Base-by-base conservation (phyloP, 768 basidiomycete genomes). In the Mycena epipterygia region DNA sequence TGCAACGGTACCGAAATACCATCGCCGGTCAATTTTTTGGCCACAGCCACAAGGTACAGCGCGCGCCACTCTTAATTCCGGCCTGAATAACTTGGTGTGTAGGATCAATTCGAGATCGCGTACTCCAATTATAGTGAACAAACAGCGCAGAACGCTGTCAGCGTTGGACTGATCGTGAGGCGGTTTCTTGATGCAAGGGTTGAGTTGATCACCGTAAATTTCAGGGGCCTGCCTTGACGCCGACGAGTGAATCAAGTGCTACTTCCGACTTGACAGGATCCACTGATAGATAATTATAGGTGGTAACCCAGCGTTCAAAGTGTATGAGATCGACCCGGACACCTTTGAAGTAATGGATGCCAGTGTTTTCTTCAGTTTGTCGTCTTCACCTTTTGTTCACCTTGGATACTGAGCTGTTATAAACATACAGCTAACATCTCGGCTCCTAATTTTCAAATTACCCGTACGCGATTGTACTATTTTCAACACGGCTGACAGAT, bases 11-110 rank as follows among this genome's bases (percentile, higher is more conserved):
- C 72, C 79, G 77, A 53, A 74, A 79, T 37, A 84, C 84, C 25
- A 81, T 85, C 44, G 82, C 82, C 0, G 83, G 77, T 6, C 81
- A 83, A 56, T 84, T 86, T 70, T 86, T 81, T 62, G 85, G 85
- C 0, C 84, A 86, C 61, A 84, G 77, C 27, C 83, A 84, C 59
- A 76, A 79, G 63, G 80, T 77, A 33, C 32, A 53, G 44, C 32
- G n/a, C n/a, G n/a, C n/a, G n/a, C 5, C 30, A 3, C 25, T 23
- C 42, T 37, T 23, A 32, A 5, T 30, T 2, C 3, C 29, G 49
- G n/a, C n/a, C 13, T 8, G 11, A 6, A n/a, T 46, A 23, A 46
- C 23, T n/a, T n/a, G n/a, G n/a, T 17, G 44, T 42, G 19, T 33
- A 81, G 79, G 83, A 84, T 68, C 79, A 85, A 71, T 84, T 85